Evolutionary conservation across 2,329 filamentous ascomycete genomes (phyloP).

Genomic region (Calonectria leucothoes): DNA sequence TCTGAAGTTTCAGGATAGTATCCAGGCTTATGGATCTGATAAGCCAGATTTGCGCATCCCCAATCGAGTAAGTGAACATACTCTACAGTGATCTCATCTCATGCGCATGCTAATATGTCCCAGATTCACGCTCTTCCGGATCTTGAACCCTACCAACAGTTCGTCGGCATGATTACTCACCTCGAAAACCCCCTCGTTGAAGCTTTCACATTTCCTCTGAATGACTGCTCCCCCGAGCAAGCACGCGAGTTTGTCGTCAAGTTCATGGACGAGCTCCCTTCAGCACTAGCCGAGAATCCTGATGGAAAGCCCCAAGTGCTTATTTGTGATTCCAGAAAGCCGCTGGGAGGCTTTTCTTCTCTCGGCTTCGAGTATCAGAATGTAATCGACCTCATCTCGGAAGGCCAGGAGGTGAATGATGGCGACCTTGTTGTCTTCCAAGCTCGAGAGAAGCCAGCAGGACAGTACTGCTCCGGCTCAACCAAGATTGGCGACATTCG

Average conservation of each 20-base stretch:
- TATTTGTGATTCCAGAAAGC: slow-evolving; percentile 78
- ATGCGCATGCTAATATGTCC: slow-evolving; percentile 26
- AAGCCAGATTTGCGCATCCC: slow-evolving; percentile 90
- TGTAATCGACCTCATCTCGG: slow-evolving; percentile 50
- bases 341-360: slow-evolving; percentile 80
- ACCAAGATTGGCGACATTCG: slow-evolving; percentile 79
- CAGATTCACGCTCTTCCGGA: slow-evolving; percentile 75
- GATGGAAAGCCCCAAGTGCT: slow-evolving; percentile 86
- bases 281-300: slow-evolving; percentile 72
- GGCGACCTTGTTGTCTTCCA: slow-evolving; percentile 88
- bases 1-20: slow-evolving; percentile 62
- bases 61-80: slow-evolving; percentile 62
- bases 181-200: slow-evolving; percentile 79
- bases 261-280: slow-evolving; percentile 76
- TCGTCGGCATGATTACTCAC: slow-evolving; percentile 80
- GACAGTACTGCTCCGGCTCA: slow-evolving; percentile 69
- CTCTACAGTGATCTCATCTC: not conserved
- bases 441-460: slow-evolving; percentile 75
- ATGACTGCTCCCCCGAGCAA: slow-evolving; percentile 61
- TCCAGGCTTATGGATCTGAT: slow-evolving; percentile 85
- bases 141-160: slow-evolving; percentile 66
- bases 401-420: slow-evolving; percentile 57
- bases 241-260: slow-evolving; percentile 71
- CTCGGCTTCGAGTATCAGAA: slow-evolving; percentile 77
- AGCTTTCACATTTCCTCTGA: slow-evolving; percentile 74